These are phyloP conservation scores for Citrus inodora DNA, from an alignment of 345 rosid genomes.

Conservation along the genomic window DNA sequence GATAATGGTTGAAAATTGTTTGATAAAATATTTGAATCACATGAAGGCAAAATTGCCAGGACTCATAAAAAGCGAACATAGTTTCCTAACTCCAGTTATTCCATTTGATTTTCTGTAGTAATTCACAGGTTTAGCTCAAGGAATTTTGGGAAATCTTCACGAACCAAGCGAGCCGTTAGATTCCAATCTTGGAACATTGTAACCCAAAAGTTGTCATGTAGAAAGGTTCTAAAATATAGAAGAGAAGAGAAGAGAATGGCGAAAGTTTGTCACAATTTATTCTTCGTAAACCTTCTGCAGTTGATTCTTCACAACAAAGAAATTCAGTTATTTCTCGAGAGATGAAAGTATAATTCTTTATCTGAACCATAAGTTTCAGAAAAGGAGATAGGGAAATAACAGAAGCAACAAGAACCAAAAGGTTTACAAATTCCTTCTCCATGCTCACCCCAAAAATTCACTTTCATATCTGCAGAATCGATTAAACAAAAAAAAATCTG, in stretches of 20 bases:
- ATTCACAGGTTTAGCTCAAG: too few species aligned
- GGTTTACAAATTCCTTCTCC: too few species aligned
- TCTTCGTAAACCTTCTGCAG: not conserved
- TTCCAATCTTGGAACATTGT: too few species aligned
- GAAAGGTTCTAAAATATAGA: too few species aligned
- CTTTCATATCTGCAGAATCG: not conserved
- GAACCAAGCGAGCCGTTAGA: too few species aligned
- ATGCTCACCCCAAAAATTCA: not conserved
- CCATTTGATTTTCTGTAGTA: too few species aligned
- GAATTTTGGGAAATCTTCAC: too few species aligned
- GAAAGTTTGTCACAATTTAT: not conserved
- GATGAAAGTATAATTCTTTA: slow-evolving; percentile 30
- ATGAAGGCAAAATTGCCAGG: not conserved
- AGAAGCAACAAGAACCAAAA: not conserved
- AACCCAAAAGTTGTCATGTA: too few species aligned
- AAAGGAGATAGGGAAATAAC: slow-evolving; percentile 8
- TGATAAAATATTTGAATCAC: too few species aligned
- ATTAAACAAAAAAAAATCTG: not conserved
- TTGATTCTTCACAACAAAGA: not conserved
- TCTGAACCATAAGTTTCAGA: slow-evolving; percentile 5
- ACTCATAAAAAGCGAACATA: not conserved
- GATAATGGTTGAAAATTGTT: not conserved
- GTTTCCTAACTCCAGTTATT: too few species aligned
- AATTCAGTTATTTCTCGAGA: not conserved
- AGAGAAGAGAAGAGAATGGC: too few species aligned